Conservation (phyloP, 179 eudicot genomes). For the Heliamphora pulchella region DNA sequence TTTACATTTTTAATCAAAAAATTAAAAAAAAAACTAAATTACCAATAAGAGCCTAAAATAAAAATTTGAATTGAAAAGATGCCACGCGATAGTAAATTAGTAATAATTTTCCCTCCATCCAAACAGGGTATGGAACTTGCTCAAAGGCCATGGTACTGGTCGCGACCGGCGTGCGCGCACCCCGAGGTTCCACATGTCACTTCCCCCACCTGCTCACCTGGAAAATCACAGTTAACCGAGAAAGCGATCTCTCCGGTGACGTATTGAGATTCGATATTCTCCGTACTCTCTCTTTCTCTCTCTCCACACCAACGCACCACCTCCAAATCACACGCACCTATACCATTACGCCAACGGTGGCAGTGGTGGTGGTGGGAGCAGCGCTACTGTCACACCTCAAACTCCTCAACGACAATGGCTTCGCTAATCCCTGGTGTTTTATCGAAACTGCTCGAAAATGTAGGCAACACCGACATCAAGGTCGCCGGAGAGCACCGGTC, state of each 20-base stretch:
- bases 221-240: conserved; percentile 8
- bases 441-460: conserved; percentile 57
- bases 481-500: conserved; percentile 81
- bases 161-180: too few relatives aligned
- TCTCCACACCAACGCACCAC: not conserved
- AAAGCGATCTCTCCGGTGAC: conserved; percentile 17
- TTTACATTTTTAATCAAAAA: too few relatives aligned
- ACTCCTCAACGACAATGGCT: conserved; percentile 30
- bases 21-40: too few relatives aligned
- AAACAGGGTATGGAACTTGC: too few relatives aligned
- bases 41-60: too few relatives aligned
- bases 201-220: conserved; percentile 21
- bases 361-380: not conserved
- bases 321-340: too few relatives aligned
- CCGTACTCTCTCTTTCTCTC: not conserved
- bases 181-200: not conserved
- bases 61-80: too few relatives aligned
- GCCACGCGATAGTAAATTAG: too few relatives aligned
- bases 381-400: not conserved
- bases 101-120: too few relatives aligned
- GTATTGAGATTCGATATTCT: conserved; percentile 28
- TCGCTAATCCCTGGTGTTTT: conserved; percentile 61
- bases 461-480: conserved; percentile 40
- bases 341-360: not conserved
- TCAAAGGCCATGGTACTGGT: too few relatives aligned